phyloP scores from a whole-genome alignment of 169 alveolate species.

The Amoebophrya sp. region DNA sequence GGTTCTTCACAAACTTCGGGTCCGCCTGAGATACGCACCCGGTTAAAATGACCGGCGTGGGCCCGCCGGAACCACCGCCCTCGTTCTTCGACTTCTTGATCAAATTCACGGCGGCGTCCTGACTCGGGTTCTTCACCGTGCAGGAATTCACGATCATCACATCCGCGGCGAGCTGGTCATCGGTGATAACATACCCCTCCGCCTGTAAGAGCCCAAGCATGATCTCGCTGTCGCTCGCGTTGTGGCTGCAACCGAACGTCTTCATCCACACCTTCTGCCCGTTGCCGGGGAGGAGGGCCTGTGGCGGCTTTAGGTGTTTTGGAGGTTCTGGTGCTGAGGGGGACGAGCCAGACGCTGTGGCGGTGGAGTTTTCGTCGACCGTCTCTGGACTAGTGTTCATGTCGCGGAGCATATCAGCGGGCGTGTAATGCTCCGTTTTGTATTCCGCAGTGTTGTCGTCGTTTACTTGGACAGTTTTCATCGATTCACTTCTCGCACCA shows the following conservation, averaged over 20 bases:
- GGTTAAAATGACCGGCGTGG: conserved; percentile 71
- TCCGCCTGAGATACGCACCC: conserved; percentile 97
- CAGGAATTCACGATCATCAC: conserved; percentile 87
- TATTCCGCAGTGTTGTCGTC: neutral
- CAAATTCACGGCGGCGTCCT: conserved; percentile 78
- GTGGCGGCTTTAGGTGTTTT: too few species aligned
- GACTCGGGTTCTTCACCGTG: conserved; percentile 96
- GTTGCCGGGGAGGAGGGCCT: neutral
- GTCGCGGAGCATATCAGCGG: neutral
- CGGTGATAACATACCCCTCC: conserved; percentile 63
- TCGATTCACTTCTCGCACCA: too few species aligned
- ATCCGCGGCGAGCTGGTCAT: conserved; percentile 72
- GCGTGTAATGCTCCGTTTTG: neutral
- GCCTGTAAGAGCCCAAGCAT: conserved; percentile 51
- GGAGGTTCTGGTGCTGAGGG: too few species aligned
- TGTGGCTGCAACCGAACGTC: conserved; percentile 96
- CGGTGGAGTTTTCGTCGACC: neutral
- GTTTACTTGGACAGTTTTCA: too few species aligned
- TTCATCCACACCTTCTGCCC: conserved; percentile 74
- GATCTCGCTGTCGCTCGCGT: conserved; percentile 90
- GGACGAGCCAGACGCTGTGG: too few species aligned
- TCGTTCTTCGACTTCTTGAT: conserved; percentile 37
- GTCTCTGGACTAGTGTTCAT: neutral
- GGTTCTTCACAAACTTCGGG: conserved; percentile 49
- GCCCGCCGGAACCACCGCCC: conserved; percentile 33